Conservation (phyloP, 371 early-diverging fungal genomes). For the Dentiscutata heterogama region DNA sequence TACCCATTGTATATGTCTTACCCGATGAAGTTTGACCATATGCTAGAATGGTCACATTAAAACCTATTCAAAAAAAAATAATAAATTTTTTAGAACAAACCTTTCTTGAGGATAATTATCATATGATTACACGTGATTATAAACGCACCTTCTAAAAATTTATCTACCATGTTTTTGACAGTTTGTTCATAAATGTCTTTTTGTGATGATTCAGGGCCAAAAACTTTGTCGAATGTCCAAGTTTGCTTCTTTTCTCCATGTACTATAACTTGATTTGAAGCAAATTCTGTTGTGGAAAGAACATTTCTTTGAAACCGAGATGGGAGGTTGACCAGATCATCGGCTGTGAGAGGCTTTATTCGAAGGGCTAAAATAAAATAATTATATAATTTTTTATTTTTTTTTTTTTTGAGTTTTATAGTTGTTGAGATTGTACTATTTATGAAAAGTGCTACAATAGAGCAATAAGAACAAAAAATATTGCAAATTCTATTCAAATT, state of each 20-base stretch:
- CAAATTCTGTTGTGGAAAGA: conserved; percentile 18
- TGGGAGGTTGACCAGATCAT: conserved; percentile 26
- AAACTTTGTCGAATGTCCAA: conserved; percentile 86
- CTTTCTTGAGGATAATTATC: neutral
- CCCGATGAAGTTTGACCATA: conserved; percentile 98
- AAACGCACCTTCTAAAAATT: conserved; percentile 86
- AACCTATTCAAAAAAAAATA: conserved; percentile 64
- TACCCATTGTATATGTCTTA: conserved; percentile 99
- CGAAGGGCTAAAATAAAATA: conserved; percentile 38
- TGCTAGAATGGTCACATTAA: conserved; percentile 95
- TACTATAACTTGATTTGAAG: conserved; percentile 34
- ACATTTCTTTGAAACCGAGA: conserved; percentile 38
- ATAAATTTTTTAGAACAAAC: no score
- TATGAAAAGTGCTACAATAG: no score
- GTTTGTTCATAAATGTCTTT: conserved; percentile 76
- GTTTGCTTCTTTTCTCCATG: conserved; percentile 56
- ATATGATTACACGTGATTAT: neutral
- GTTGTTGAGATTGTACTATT: neutral
- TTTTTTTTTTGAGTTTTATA: neutral
- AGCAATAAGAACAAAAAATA: neutral
- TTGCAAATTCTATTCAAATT: neutral
- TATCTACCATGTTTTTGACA: conserved; percentile 79
- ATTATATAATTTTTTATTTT: neutral
- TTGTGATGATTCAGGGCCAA: conserved; percentile 76
- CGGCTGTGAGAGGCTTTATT: conserved; percentile 40